These are phyloP conservation scores for Rhodocollybia butyracea DNA, from an alignment of 768 basidiomycete genomes.

Conservation along the genomic window DNA sequence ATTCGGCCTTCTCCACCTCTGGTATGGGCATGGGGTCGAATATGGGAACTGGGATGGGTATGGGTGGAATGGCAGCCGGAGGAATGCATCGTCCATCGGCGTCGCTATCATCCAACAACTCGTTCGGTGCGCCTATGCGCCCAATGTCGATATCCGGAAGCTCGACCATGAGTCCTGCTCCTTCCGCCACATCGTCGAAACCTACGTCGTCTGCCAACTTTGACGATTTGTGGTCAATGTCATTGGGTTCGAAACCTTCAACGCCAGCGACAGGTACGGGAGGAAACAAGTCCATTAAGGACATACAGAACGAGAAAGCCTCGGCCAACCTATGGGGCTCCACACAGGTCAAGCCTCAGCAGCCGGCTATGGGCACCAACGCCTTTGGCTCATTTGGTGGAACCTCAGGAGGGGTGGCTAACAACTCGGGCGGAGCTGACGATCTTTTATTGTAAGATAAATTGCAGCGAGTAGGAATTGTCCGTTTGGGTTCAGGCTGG, in stretches of 20 bases:
- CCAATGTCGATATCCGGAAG: constrained; percentile 13
- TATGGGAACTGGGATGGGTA: constrained; percentile 19
- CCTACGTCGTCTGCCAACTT: constrained; percentile 54
- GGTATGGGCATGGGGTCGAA: constrained; percentile 5
- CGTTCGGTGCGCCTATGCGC: constrained; percentile 32
- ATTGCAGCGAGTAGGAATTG: background rate
- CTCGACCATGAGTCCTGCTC: constrained; percentile 10
- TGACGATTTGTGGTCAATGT: constrained; percentile 88
- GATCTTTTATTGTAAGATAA: constrained; percentile 41
- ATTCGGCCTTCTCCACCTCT: constrained; percentile 11
- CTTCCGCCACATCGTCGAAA: constrained; percentile 21
- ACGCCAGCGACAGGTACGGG: constrained; percentile 15
- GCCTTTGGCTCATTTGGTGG: constrained; percentile 32
- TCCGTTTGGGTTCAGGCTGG: background rate
- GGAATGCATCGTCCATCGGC: constrained; percentile 34
- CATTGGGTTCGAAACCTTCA: constrained; percentile 54
- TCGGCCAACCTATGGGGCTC: constrained; percentile 78
- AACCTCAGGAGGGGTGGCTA: constrained; percentile 10
- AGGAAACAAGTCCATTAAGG: constrained; percentile 7
- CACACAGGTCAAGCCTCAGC: constrained; percentile 12
- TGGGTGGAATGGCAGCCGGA: constrained; percentile 16
- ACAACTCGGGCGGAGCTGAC: constrained; percentile 29
- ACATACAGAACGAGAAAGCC: constrained; percentile 8
- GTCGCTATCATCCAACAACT: constrained; percentile 29
- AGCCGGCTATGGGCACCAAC: constrained; percentile 10